These are phyloP conservation scores for Calvatia gigantea DNA, from an alignment of 768 basidiomycete genomes.

Conservation along the genomic window DNA sequence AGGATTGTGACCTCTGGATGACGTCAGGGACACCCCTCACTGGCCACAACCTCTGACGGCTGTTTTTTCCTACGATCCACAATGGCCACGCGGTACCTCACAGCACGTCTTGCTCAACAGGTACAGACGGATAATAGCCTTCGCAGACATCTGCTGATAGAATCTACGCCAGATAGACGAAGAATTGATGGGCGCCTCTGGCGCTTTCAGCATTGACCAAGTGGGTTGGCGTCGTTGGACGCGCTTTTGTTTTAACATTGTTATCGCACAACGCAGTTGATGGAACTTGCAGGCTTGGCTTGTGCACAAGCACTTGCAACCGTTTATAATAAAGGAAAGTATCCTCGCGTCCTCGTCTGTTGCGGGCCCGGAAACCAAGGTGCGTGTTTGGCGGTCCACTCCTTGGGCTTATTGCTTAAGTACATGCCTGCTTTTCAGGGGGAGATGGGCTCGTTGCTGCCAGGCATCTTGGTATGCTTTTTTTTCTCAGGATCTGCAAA, in stretches of 20 bases:
- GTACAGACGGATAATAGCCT: slow-evolving; percentile 30
- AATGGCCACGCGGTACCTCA: slow-evolving; percentile 64
- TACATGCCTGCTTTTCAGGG: slow-evolving; percentile 30
- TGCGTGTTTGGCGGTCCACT: slow-evolving; percentile 9
- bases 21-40: no score
- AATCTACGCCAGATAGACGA: slow-evolving; percentile 73
- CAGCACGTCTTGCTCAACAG: slow-evolving; percentile 75
- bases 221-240: slow-evolving; percentile 27
- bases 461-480: slow-evolving; percentile 73
- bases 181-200: slow-evolving; percentile 84
- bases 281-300: slow-evolving; percentile 94
- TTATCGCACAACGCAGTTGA: slow-evolving; percentile 49
- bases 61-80: no score
- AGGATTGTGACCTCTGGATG: no score
- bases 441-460: slow-evolving; percentile 98
- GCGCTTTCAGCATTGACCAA: slow-evolving; percentile 95
- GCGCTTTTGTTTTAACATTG: not conserved
- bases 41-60: no score
- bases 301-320: slow-evolving; percentile 86
- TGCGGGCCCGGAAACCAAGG: slow-evolving; percentile 98
- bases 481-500: not conserved
- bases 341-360: slow-evolving; percentile 84
- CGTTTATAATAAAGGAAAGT: slow-evolving; percentile 66
- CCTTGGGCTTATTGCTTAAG: not conserved
- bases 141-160: not conserved